Base-by-base conservation (phyloP, 2,329 filamentous ascomycete genomes). In the Neobulgaria alba region DNA sequence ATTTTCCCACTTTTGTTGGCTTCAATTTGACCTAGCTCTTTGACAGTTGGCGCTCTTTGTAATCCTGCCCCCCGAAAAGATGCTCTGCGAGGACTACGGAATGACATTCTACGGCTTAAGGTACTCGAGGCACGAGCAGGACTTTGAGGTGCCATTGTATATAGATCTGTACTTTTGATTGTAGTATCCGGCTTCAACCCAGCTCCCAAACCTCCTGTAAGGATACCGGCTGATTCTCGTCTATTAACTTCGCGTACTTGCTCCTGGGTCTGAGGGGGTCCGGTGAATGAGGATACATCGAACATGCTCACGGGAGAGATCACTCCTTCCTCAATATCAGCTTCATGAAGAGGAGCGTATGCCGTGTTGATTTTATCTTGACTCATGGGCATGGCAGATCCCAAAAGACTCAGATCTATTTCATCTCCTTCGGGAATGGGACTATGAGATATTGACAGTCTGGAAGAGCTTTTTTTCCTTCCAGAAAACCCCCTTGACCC, bases 1-100 rank as follows among this genome's bases (percentile, higher is more conserved):
- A 78, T 68, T 48, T 77, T 65, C 12, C 74, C 75, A n/a, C 69
- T 63, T 42, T 69, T 69, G 51, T 79, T 77, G 1, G 77, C 77
- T 52, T 78, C 73, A 9, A 62, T 66, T 56, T 80, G 76, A 0
- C 68, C 75, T 14, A 73, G 61, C 15, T 67, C 63, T 41, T 63
- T 67, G 39, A 78, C 60, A 0, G 67, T 71, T 36, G 67, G 58
- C 8, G 53, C 50, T 29, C 66, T 61, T 17, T 32, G 32, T 12
- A 56, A 16, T 4, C 47, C 42, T 15, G 45, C 33, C n/a, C 35
- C 44, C 32, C 50, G 41, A 26, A 53, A 42, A 1, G 57, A 54
- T 10, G 56, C 40, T 20, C 39, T 45, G 5, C 52, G 45, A 10
- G 20, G 38, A 3, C 44, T 16, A 20, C n/a, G 44, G 12, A 49